These are phyloP conservation scores for Paxillus involutus DNA, from an alignment of 768 basidiomycete genomes.

Conservation along the genomic window DNA sequence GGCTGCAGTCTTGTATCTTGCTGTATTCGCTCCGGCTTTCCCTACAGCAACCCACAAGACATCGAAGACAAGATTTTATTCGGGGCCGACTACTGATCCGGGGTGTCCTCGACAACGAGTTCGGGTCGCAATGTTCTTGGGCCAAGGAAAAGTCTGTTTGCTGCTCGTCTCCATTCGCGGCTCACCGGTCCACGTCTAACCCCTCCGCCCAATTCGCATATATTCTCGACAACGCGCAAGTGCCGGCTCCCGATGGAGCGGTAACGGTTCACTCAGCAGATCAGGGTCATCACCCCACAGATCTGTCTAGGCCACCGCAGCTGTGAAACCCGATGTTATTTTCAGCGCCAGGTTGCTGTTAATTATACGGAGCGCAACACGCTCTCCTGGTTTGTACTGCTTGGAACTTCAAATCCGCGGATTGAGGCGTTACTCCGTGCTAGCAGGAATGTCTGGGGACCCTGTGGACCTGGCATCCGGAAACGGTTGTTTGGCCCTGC, in stretches of 20 bases:
- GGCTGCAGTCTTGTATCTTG: slow-evolving; percentile 1
- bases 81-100: slow-evolving; percentile 25
- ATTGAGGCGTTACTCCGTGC: not conserved
- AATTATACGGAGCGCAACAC: slow-evolving; percentile 10
- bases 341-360: not conserved
- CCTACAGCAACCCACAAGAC: slow-evolving; percentile 15
- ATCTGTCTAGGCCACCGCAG: slow-evolving; percentile 6
- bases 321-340: slow-evolving; percentile 17
- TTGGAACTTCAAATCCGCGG: slow-evolving; percentile 2
- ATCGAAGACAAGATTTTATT: not conserved
- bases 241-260: slow-evolving; percentile 13
- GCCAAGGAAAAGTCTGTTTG: not conserved
- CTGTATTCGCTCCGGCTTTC: slow-evolving; percentile 25
- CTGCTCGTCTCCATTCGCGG: not conserved
- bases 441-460: slow-evolving; percentile 1
- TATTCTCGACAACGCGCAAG: slow-evolving; percentile 20
- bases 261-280: not conserved
- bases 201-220: slow-evolving; percentile 33
- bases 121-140: not conserved
- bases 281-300: slow-evolving; percentile 26
- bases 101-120: not conserved
- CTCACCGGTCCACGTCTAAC: slow-evolving; percentile 6
- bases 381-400: slow-evolving; percentile 6
- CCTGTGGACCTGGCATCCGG: slow-evolving; percentile 12
- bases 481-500: slow-evolving; percentile 6